Evolutionary conservation across 1,284 basidiomycete species (phyloP), one percentile per base, ranked within the genome.

Genomic region (Malassezia cuniculi): DNA sequence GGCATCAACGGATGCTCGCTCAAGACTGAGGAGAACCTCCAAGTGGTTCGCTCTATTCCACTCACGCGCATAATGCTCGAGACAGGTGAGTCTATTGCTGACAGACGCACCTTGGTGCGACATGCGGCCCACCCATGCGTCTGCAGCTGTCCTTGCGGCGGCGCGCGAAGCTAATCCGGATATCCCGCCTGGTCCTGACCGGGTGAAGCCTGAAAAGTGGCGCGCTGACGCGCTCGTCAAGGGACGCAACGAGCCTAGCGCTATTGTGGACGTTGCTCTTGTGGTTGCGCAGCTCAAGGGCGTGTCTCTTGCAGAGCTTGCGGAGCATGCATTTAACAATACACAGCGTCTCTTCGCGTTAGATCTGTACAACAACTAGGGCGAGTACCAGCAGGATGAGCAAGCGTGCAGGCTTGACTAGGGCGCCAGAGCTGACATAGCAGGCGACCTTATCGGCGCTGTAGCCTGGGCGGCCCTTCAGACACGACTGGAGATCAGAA

Each of bases 1-100:
- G 78, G 79, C 38, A 68, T 85, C 39, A 86, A 86, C 51, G 84
- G 85, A 0, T 87, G 85, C 63, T 80, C 79, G 2, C 69, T 90
- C 49, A 89, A 87, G 69, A 84, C 81, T 0, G 71, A 74, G 27
- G 78, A 79, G 33, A 83, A 82, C 53, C 68, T 89, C 0, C 69
- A 73, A 1, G 73, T 76, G 2, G 73, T 77, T 6, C 75, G 75
- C 41, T 65, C 71, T 2, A 76, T 89, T 19, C 79, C 74, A 1
- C 71, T 76, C 3, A 76, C 79, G 21, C 72, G 71, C 39, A 68
- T 90, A 32, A 71, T 87, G 71, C 71, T 90, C 9, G 85, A 90
- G 66, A 86, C 82, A 22, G 51, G 82, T 78, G 30, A 40, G 71
- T 60, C 10, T 26, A 14, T 21, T 14, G 16, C 4, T 21, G 6